Percentiles rank a stretch among this genome's conserved stretches.
Conservation (phyloP, 2,329 filamentous ascomycete genomes). For the Metarhizium robertsii region DNA sequence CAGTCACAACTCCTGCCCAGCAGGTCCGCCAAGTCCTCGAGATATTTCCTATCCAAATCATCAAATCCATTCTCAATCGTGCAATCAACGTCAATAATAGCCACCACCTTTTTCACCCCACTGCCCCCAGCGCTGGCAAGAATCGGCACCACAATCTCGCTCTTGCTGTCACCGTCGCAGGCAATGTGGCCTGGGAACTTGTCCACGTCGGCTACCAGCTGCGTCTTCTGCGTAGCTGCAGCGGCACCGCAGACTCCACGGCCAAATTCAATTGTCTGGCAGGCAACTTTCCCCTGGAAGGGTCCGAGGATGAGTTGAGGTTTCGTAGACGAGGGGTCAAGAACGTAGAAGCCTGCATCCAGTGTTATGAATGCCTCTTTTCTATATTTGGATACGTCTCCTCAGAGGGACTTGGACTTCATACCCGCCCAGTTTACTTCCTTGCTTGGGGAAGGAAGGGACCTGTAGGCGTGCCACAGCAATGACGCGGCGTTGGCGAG, state of each 20-base stretch:
- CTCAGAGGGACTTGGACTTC: constrained; percentile 8
- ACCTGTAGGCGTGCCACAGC: constrained; percentile 72
- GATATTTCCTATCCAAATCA: constrained; percentile 51
- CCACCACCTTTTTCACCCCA: constrained; percentile 43
- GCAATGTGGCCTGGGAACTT: constrained; percentile 73
- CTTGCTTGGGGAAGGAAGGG: constrained; percentile 54
- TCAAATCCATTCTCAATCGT: constrained; percentile 58
- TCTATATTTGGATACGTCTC: neutral
- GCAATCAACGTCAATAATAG: constrained; percentile 76
- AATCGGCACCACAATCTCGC: constrained; percentile 76
- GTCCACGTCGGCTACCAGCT: constrained; percentile 62
- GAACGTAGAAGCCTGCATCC: constrained; percentile 59
- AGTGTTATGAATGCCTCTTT: neutral
- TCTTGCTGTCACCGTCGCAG: constrained; percentile 65
- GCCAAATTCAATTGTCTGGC: constrained; percentile 66
- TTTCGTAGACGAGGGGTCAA: constrained; percentile 38
- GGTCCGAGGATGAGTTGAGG: constrained; percentile 64
- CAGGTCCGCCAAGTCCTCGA: constrained; percentile 58
- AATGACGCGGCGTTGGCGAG: constrained; percentile 66
- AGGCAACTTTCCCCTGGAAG: constrained; percentile 73
- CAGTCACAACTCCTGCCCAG: constrained; percentile 57
- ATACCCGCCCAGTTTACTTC: constrained; percentile 69
- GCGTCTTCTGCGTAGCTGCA: constrained; percentile 49
- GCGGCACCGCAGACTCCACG: constrained; percentile 69
- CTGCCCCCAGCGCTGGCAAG: constrained; percentile 25